phyloP scores from a whole-genome alignment of 139 green algal genomes.

The Auxenochlorella pyrenoidosa region DNA sequence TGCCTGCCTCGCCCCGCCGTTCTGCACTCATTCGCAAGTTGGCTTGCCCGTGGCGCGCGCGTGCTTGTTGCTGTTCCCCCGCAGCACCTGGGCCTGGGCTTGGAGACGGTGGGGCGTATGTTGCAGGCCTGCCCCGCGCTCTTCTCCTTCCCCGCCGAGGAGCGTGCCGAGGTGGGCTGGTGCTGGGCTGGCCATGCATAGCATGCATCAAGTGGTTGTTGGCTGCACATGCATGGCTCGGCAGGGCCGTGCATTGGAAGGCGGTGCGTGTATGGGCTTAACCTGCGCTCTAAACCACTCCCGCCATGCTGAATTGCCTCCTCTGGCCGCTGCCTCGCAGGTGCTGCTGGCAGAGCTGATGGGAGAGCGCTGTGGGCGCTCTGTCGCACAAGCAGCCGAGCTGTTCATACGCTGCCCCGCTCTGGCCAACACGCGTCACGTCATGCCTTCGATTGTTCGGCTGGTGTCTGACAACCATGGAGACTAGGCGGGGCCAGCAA shows the following conservation, averaged over 20 bases:
- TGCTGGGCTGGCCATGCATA: too few relatives aligned
- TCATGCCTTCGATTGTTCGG: neutral
- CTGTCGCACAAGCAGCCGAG: neutral
- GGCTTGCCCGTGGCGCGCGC: too few relatives aligned
- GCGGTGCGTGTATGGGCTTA: neutral
- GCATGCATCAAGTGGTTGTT: too few relatives aligned
- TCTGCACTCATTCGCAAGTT: too few relatives aligned
- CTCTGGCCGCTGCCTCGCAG: neutral
- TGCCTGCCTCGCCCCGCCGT: too few relatives aligned
- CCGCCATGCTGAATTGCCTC: neutral
- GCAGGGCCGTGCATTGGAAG: too few relatives aligned
- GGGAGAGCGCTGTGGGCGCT: neutral
- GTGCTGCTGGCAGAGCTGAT: conserved; percentile 10
- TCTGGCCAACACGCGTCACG: conserved; percentile 17
- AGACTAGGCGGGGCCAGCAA: neutral
- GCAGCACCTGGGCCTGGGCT: neutral
- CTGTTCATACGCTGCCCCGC: conserved; percentile 6
- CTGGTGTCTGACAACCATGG: neutral
- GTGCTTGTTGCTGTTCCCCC: neutral
- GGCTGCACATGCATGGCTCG: too few relatives aligned
- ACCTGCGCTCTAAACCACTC: too few relatives aligned
- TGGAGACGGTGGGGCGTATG: neutral
- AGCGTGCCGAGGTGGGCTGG: neutral
- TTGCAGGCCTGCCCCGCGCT: conserved; percentile 22
- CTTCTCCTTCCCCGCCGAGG: neutral